phyloP scores from a whole-genome alignment of 2,329 filamentous ascomycete species.

The Ceratocystis lukuohia region DNA sequence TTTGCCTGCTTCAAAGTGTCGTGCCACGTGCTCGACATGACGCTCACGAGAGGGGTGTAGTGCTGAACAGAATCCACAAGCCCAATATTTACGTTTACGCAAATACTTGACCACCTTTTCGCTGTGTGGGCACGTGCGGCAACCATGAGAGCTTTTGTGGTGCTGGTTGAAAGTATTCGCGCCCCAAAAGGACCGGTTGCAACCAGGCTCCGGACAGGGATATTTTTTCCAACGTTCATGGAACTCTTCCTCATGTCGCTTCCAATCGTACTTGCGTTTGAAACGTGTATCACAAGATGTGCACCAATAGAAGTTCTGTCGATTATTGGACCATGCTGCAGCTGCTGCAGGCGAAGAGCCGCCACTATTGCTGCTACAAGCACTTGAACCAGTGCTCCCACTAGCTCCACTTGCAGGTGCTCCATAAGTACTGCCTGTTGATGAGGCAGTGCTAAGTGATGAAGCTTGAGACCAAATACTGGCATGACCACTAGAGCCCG shows the following conservation, averaged over 20 bases:
- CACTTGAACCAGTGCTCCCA: neutral
- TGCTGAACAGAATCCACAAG: conserved; percentile 53
- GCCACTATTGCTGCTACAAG: neutral
- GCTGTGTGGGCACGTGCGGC: conserved; percentile 51
- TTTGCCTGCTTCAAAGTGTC: conserved; percentile 51
- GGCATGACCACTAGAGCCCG: conserved; percentile 36
- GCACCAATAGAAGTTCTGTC: conserved; percentile 41
- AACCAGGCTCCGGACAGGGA: conserved; percentile 48
- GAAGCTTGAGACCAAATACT: conserved; percentile 32
- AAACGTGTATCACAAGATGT: conserved; percentile 50
- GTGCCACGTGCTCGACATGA: conserved; percentile 53
- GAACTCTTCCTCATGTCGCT: conserved; percentile 55
- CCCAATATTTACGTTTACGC: conserved; percentile 53
- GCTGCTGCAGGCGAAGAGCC: conserved; percentile 11
- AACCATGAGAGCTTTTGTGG: conserved; percentile 51
- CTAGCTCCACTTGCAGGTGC: conserved; percentile 1
- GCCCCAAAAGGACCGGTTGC: conserved; percentile 55
- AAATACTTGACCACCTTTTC: conserved; percentile 50
- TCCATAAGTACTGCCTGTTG: conserved; percentile 11
- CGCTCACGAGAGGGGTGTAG: conserved; percentile 51
- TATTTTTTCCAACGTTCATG: conserved; percentile 56
- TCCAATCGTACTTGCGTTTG: conserved; percentile 56
- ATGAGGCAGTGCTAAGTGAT: conserved; percentile 23
- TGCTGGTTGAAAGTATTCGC: conserved; percentile 57
- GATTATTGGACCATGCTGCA: conserved; percentile 19